These are phyloP conservation scores for Vaccinium vitisidaea DNA, from an alignment of 148 eudicot species.

Conservation along the genomic window DNA sequence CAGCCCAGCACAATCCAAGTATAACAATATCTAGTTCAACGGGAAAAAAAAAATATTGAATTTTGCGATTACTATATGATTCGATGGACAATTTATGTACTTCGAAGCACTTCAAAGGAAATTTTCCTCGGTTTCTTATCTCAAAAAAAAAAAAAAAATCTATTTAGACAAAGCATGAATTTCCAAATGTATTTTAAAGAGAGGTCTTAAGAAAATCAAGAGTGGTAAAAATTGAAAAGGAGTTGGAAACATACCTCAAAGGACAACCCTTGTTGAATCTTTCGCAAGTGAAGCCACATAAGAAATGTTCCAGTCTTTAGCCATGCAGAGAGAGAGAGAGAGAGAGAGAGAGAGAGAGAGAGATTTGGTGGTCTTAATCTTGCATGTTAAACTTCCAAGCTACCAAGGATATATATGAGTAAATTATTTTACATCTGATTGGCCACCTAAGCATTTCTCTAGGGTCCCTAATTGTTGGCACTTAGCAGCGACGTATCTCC, in stretches of 20 bases:
- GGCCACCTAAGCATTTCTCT: conserved; percentile 11
- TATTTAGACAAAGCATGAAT: background rate
- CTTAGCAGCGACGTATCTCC: conserved; percentile 19
- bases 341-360: conserved; percentile 18
- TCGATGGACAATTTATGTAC: background rate
- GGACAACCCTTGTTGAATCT: background rate
- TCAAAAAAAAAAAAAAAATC: background rate
- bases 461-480: conserved; percentile 1
- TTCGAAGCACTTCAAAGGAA: background rate
- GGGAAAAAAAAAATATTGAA: too few relatives aligned
- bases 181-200: background rate
- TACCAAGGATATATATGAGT: background rate
- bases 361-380: background rate
- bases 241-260: conserved; percentile 9
- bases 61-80: background rate
- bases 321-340: background rate
- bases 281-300: background rate
- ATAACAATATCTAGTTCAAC: background rate
- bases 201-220: background rate
- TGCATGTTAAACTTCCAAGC: background rate
- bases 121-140: background rate
- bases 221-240: background rate
- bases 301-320: background rate
- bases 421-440: background rate
- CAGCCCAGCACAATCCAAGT: background rate